These are phyloP conservation scores for Aspergillus ibericus DNA, from an alignment of 2,329 filamentous ascomycete genomes.

Conservation along the genomic window DNA sequence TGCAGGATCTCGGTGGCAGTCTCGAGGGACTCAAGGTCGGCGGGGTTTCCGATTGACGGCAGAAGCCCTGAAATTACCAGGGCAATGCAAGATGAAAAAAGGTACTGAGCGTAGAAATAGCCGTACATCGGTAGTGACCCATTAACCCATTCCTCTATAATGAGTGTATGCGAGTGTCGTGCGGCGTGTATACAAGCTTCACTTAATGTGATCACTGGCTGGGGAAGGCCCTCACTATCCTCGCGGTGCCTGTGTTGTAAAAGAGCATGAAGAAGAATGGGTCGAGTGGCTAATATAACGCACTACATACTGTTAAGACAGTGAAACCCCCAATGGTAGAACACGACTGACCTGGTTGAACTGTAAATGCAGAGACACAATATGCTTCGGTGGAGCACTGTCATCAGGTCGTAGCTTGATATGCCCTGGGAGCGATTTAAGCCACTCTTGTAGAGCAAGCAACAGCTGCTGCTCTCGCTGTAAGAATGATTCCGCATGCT, in stretches of 20 bases:
- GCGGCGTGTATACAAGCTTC: conserved; percentile 37
- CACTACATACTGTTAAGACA: conserved; percentile 24
- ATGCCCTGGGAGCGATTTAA: conserved; percentile 29
- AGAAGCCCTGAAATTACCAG: conserved; percentile 32
- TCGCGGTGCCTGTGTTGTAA: conserved; percentile 19
- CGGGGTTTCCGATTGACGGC: conserved; percentile 14
- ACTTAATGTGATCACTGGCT: conserved; percentile 30
- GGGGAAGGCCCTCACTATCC: conserved; percentile 11
- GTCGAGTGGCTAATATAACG: conserved; percentile 37
- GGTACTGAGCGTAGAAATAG: conserved; percentile 36
- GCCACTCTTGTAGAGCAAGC: conserved; percentile 33
- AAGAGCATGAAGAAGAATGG: conserved; percentile 35
- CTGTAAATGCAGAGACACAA: conserved; percentile 32
- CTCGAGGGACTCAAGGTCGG: conserved; percentile 26
- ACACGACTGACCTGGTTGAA: conserved; percentile 32
- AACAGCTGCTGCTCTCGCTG: conserved; percentile 36
- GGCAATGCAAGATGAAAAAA: conserved; percentile 35
- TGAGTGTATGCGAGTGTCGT: conserved; percentile 30
- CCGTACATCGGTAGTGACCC: conserved; percentile 34
- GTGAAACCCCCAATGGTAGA: neutral
- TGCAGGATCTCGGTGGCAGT: conserved; percentile 27
- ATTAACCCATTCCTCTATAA: conserved; percentile 34
- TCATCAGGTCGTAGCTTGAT: conserved; percentile 24
- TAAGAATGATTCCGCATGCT: conserved; percentile 28
- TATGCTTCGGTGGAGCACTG: conserved; percentile 18